Evolutionary conservation across 495 filamentous ascomycete genomes (phyloP).

Genomic region (Penicillium pancosmium): DNA sequence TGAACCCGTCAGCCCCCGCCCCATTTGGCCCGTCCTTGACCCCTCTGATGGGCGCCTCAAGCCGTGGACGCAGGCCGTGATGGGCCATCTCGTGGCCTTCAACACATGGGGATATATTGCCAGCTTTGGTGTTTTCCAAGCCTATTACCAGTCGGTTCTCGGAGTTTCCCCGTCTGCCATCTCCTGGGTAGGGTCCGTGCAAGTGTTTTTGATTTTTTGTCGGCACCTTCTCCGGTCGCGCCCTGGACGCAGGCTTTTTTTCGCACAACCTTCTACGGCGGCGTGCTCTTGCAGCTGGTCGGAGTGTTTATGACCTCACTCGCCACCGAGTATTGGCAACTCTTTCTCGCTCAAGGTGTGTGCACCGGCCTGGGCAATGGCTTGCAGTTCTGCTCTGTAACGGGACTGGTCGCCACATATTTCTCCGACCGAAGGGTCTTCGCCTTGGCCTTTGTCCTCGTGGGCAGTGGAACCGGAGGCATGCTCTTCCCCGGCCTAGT

Average conservation of each 20-base stretch:
- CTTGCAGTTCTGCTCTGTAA: slow-evolving; percentile 31
- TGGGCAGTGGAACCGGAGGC: not conserved
- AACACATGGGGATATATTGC: not conserved
- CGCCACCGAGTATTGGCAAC: slow-evolving; percentile 32
- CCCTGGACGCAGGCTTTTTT: slow-evolving; percentile 56
- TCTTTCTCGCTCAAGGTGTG: slow-evolving; percentile 41
- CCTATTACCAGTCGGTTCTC: slow-evolving; percentile 26
- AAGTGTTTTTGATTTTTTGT: slow-evolving; percentile 50
- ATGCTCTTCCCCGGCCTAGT: not conserved
- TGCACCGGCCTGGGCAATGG: slow-evolving; percentile 41
- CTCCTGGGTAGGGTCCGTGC: slow-evolving; percentile 52
- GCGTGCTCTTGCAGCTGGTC: slow-evolving; percentile 35
- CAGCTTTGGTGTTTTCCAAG: slow-evolving; percentile 38
- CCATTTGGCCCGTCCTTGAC: not conserved
- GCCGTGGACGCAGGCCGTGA: not conserved
- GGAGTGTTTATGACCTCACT: slow-evolving; percentile 50
- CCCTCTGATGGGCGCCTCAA: not conserved
- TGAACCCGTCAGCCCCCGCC: not conserved
- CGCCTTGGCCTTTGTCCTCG: not conserved
- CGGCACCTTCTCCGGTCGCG: slow-evolving; percentile 56
- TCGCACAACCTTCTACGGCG: slow-evolving; percentile 40
- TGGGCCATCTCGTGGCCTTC: not conserved
- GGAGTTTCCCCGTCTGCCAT: slow-evolving; percentile 42
- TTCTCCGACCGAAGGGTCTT: slow-evolving; percentile 7
- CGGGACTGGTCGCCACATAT: slow-evolving; percentile 5